Conservation (phyloP, 1,284 basidiomycete genomes). For the Tylopilus sp. region DNA sequence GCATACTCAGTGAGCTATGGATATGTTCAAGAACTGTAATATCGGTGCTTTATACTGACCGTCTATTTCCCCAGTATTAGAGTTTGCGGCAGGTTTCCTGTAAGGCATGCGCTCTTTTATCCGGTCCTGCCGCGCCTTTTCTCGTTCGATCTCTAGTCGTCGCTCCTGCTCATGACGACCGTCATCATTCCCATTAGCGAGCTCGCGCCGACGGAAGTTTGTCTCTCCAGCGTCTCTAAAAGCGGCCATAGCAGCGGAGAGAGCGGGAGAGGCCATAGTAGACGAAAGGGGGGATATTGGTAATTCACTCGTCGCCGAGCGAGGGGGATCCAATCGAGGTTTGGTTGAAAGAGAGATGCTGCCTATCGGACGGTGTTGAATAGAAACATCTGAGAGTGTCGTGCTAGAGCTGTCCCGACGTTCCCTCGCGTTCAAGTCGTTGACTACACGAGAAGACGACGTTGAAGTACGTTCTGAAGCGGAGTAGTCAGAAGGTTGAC, state of each 20-base stretch:
- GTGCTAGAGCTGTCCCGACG: slow-evolving; percentile 37
- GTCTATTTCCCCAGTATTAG: slow-evolving; percentile 70
- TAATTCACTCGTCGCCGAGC: slow-evolving; percentile 36
- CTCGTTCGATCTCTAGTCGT: slow-evolving; percentile 55
- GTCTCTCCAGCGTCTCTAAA: slow-evolving; percentile 59
- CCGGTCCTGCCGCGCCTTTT: slow-evolving; percentile 57
- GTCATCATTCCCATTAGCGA: slow-evolving; percentile 50
- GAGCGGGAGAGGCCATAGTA: slow-evolving; percentile 41
- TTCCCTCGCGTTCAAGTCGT: slow-evolving; percentile 33
- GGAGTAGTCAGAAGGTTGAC: slow-evolving; percentile 42
- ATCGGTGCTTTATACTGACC: slow-evolving; percentile 43
- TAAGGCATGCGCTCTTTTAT: slow-evolving; percentile 65
- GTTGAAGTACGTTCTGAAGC: slow-evolving; percentile 42
- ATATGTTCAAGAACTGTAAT: not conserved
- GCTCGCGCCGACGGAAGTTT: slow-evolving; percentile 47
- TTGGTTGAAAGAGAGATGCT: slow-evolving; percentile 32
- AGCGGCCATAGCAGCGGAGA: slow-evolving; percentile 58
- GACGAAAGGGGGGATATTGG: slow-evolving; percentile 28
- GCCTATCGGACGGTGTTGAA: slow-evolving; percentile 27
- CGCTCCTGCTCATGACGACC: slow-evolving; percentile 50
- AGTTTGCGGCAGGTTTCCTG: slow-evolving; percentile 48
- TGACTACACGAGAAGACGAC: slow-evolving; percentile 24
- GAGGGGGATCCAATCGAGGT: slow-evolving; percentile 32
- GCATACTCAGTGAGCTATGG: slow-evolving; percentile 4
- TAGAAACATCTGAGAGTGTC: slow-evolving; percentile 40